A percentile compares a stretch with the other conserved stretches of the same genome.
Conservation (phyloP, 306 rosid genomes). For the Prunus mume region DNA sequence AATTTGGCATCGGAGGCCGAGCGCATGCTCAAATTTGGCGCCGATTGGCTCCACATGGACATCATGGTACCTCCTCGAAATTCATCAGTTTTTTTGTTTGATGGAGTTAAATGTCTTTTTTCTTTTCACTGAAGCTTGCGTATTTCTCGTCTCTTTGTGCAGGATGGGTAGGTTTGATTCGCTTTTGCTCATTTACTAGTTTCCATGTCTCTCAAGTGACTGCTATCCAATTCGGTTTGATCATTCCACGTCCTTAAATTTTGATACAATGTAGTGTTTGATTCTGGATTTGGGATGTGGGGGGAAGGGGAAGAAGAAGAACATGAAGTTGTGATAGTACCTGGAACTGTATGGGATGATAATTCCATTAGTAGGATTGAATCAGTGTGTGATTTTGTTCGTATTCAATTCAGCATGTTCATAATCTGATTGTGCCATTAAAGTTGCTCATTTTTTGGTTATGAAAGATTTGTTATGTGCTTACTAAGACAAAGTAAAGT, state of each 20-base stretch:
- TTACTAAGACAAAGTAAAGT: background rate
- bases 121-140: background rate
- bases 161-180: constrained; percentile 85
- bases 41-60: constrained; percentile 99
- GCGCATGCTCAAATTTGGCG: constrained; percentile 72
- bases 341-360: background rate
- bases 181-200: constrained; percentile 25
- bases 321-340: background rate
- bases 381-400: background rate
- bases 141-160: constrained; percentile 31
- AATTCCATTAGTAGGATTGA: background rate
- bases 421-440: background rate
- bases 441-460: constrained; percentile 14
- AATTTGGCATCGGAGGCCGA: constrained; percentile 91
- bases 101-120: no score
- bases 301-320: background rate
- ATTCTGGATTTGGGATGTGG: background rate
- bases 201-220: constrained; percentile 17
- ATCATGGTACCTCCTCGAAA: constrained; percentile 59
- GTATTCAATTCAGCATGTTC: background rate
- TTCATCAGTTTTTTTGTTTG: background rate
- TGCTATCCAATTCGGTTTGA: constrained; percentile 31
- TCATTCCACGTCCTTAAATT: constrained; percentile 2
- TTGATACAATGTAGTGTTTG: background rate
- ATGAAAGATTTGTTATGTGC: constrained; percentile 10